Evolutionary conservation across 768 basidiomycete species (phyloP).

Genomic region (Russula virescens): DNA sequence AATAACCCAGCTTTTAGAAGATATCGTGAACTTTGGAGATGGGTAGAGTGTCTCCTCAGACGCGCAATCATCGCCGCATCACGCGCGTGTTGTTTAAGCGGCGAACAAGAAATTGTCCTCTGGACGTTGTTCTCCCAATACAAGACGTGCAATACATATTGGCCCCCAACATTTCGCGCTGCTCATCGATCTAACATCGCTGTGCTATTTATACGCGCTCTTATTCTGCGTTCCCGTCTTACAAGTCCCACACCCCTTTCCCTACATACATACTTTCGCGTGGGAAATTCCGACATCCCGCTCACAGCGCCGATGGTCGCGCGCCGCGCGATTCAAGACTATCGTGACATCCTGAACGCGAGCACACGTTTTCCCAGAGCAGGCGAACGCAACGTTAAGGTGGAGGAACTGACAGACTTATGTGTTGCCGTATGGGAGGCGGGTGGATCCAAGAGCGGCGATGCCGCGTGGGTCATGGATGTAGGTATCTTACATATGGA

Average conservation of each 20-base stretch:
- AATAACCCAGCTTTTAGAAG: conserved; percentile 53
- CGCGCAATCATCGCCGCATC: conserved; percentile 68
- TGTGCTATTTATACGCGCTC: conserved; percentile 66
- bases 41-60: conserved; percentile 78
- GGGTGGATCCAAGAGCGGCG: conserved; percentile 54
- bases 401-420: conserved; percentile 79
- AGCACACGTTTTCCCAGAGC: conserved; percentile 77
- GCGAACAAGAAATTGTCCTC: conserved; percentile 39
- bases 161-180: conserved; percentile 77
- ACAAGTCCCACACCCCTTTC: conserved; percentile 5
- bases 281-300: conserved; percentile 23
- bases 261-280: conserved; percentile 1
- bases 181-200: conserved; percentile 66
- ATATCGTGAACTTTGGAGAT: conserved; percentile 82
- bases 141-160: conserved; percentile 53
- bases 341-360: conserved; percentile 58
- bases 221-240: conserved; percentile 43
- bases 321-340: conserved; percentile 63
- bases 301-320: conserved; percentile 52
- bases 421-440: conserved; percentile 80
- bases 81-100: conserved; percentile 36
- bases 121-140: conserved; percentile 64
- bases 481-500: conserved; percentile 39
- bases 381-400: conserved; percentile 68
- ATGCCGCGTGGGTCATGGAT: conserved; percentile 76